phyloP scores from a whole-genome alignment of 345 rosid genomes.

The Salix exigua region DNA sequence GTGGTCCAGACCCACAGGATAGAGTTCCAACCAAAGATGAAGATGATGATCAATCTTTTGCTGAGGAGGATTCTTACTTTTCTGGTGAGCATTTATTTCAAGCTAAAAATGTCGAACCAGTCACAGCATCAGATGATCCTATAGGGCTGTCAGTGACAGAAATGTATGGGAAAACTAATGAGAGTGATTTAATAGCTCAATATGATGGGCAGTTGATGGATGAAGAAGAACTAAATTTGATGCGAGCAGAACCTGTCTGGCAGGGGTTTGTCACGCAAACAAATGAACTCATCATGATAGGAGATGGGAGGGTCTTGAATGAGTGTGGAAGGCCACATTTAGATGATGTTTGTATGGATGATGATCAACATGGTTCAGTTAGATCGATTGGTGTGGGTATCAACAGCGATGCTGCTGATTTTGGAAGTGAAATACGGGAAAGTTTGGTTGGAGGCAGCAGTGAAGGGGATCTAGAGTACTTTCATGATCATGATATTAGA shows the following conservation, averaged over 20 bases:
- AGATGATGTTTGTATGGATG: constrained; percentile 64
- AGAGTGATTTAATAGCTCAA: constrained; percentile 58
- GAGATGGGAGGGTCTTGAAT: constrained; percentile 45
- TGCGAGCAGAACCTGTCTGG: constrained; percentile 90
- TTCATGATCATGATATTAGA: constrained; percentile 58
- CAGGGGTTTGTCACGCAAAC: constrained; percentile 91
- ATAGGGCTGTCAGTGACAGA: constrained; percentile 60
- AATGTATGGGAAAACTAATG: constrained; percentile 55
- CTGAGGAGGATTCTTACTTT: constrained; percentile 93
- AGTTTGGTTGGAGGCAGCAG: constrained; percentile 91
- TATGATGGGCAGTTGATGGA: constrained; percentile 90
- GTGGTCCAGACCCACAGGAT: constrained; percentile 81
- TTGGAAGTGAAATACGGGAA: constrained; percentile 86
- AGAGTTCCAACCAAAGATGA: constrained; percentile 75
- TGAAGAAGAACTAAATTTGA: constrained; percentile 70
- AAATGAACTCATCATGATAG: constrained; percentile 59
- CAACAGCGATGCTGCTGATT: constrained; percentile 88
- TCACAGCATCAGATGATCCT: constrained; percentile 68
- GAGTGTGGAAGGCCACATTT: constrained; percentile 46
- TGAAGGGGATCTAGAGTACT: constrained; percentile 84
- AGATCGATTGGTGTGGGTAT: constrained; percentile 97
- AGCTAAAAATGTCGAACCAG: constrained; percentile 56
- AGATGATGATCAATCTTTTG: constrained; percentile 86
- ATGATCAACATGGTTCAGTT: constrained; percentile 89
- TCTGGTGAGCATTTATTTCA: constrained; percentile 82